These are phyloP conservation scores for Lenzites betulinus DNA, from an alignment of 768 basidiomycete species.

Conservation along the genomic window DNA sequence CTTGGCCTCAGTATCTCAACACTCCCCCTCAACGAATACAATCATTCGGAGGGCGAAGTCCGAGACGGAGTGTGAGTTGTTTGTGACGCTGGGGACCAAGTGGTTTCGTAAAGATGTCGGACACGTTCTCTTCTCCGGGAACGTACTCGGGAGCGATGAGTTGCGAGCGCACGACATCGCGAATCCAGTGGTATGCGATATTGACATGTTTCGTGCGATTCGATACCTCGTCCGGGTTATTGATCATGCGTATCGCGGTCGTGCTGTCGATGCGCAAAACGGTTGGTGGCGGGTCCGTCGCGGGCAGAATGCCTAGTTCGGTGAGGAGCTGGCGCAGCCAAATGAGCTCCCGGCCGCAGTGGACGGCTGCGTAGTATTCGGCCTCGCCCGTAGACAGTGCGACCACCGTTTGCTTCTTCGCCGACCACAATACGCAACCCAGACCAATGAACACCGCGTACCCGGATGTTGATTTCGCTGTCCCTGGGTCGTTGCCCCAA, in stretches of 20 bases:
- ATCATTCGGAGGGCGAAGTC: background rate
- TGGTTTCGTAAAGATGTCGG: conserved; percentile 8
- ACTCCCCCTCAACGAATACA: background rate
- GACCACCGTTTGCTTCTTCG: conserved; percentile 40
- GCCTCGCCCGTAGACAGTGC: conserved; percentile 44
- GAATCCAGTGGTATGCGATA: conserved; percentile 35
- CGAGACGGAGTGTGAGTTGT: background rate
- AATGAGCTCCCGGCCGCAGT: conserved; percentile 36
- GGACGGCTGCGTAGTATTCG: conserved; percentile 42
- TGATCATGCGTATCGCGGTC: conserved; percentile 30
- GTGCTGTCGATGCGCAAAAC: conserved; percentile 38
- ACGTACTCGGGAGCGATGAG: background rate
- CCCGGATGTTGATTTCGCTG: conserved; percentile 28
- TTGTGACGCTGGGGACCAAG: background rate
- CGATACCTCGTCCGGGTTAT: conserved; percentile 31
- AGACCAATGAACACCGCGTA: conserved; percentile 35
- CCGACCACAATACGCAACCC: conserved; percentile 43
- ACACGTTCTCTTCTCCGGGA: background rate
- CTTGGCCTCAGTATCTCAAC: background rate
- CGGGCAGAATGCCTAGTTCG: background rate
- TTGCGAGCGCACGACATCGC: conserved; percentile 23
- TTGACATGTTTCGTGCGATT: conserved; percentile 38
- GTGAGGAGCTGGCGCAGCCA: conserved; percentile 32
- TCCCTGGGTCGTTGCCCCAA: background rate
- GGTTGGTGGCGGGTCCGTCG: conserved; percentile 25